A percentile compares a stretch with the other conserved stretches of the same genome.
Conservation (phyloP, 1,284 basidiomycete species). For the Schizophyllum amplum region DNA sequence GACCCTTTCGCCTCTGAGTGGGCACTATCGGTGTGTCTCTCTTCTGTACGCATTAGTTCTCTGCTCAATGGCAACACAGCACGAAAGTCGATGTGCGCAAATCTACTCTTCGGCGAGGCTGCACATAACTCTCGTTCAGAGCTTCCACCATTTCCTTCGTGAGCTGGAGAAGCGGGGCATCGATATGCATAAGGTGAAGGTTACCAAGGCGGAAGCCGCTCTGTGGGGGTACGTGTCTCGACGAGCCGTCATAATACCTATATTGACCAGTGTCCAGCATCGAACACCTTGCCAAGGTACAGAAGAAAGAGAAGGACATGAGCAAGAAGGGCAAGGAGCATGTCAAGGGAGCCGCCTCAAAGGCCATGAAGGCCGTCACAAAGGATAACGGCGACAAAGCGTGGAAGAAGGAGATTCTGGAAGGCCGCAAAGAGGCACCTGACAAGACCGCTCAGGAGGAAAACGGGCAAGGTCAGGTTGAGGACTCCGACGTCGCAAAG, state of each 20-base stretch:
- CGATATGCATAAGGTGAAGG: conserved; percentile 54
- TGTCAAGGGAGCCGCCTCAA: conserved; percentile 14
- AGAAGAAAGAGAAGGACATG: conserved; percentile 32
- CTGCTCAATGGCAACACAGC: neutral
- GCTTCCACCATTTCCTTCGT: conserved; percentile 57
- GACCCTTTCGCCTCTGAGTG: conserved; percentile 58
- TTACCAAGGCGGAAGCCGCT: conserved; percentile 51
- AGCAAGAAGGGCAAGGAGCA: conserved; percentile 25
- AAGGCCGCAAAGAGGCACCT: conserved; percentile 15
- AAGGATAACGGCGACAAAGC: conserved; percentile 2
- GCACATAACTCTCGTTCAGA: conserved; percentile 26
- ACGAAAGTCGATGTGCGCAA: conserved; percentile 39
- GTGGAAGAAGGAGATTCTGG: conserved; percentile 22
- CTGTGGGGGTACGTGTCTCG: conserved; percentile 40
- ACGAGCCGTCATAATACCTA: neutral
- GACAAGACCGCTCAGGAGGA: neutral
- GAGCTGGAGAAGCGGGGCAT: conserved; percentile 49
- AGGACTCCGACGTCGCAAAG: too few relatives aligned
- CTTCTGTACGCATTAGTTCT: too few relatives aligned
- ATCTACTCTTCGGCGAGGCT: neutral
- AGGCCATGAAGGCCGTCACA: conserved; percentile 10
- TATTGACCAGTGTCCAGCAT: conserved; percentile 25
- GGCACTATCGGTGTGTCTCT: conserved; percentile 43
- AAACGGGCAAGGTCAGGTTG: too few relatives aligned
- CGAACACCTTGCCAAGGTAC: conserved; percentile 33